phyloP scores from a whole-genome alignment of 257 asterid genomes.

The Fraxinus quadrangulata region DNA sequence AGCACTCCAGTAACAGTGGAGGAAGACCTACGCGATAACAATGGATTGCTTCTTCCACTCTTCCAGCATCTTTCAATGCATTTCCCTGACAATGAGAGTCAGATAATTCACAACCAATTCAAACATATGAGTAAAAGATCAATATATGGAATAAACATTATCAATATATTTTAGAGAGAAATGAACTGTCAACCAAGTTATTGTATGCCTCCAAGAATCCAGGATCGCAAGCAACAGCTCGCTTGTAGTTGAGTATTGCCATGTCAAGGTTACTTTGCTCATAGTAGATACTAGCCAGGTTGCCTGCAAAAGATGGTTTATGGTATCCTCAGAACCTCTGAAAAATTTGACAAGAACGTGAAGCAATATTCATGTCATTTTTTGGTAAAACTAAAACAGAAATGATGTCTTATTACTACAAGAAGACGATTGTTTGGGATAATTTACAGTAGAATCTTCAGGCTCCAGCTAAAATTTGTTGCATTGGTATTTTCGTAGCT shows the following conservation, averaged over 20 bases:
- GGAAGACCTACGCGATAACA: conserved; percentile 75
- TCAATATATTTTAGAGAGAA: conserved; percentile 9
- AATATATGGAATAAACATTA: conserved; percentile 5
- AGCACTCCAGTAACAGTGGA: conserved; percentile 23
- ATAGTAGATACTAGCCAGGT: conserved; percentile 87
- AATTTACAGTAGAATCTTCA: conserved; percentile 8
- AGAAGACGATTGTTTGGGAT: conserved; percentile 17
- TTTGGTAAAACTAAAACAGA: conserved; percentile 7
- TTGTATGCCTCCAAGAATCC: conserved; percentile 96
- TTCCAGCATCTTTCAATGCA: conserved; percentile 94
- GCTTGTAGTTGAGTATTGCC: conserved; percentile 86
- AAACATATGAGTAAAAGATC: neutral
- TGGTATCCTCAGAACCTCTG: conserved; percentile 19
- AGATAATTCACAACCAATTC: conserved; percentile 18
- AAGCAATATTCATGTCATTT: neutral
- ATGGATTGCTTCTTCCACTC: conserved; percentile 92
- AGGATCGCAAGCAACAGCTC: conserved; percentile 92
- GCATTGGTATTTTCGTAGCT: neutral
- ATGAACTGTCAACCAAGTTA: conserved; percentile 63
- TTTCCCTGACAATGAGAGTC: conserved; percentile 60
- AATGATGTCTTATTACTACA: neutral
- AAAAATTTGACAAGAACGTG: conserved; percentile 4
- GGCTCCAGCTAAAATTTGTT: neutral
- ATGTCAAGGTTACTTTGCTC: conserved; percentile 95
- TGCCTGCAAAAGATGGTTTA: conserved; percentile 58